Base-by-base conservation (phyloP, 441 rosid genomes). In the Cnidoscolus chayamansa region DNA sequence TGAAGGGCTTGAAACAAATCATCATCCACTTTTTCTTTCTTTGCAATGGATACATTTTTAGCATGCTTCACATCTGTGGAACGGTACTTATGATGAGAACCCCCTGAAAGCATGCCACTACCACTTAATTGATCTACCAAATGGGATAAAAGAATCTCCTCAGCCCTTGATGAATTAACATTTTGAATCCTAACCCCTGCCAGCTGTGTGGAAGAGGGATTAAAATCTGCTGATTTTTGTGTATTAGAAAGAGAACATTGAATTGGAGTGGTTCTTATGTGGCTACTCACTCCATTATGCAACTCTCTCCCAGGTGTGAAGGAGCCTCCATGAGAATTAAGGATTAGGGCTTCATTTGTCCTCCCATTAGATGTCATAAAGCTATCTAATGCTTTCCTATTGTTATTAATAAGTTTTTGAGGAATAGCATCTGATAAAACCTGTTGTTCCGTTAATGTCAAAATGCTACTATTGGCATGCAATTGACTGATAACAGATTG, bases 381-480 rank as follows among this genome's bases (percentile, higher is more conserved):
- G 43, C 76, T 77, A 71, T 75, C 71, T 9, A 64, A 20, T 17
- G 54, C 75, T 71, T 62, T 59, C 66, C 43, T 51, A 50, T 56
- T 65, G 59, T 68, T 70, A 62, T 16, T 60, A 73, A 57, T 59
- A 74, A 68, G 75, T 76, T 70, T 76, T 31, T 19, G 78, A 31
- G 40, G 71, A 73, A 60, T 70, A n/a, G 63, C 65, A 78, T 70
- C 86, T 6, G 75, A 76, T 53, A 72, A 74, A 48, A 79, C 70
- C 66, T 81, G 84, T 59, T 83, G 86, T 69, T 86, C 86, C 71
- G 71, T 75, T 68, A 75, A 77, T 73, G 76, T 80, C 68, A 76
- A 13, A 55, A 77, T 68, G 74, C 77, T 78, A 79, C 67, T 67
- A 73, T 70, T 74, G 37, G 40, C 71, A 76, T 62, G 57, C 17